Conservation (phyloP, 1,139 yeast species). For the Citeromyces hawaiiensis region DNA sequence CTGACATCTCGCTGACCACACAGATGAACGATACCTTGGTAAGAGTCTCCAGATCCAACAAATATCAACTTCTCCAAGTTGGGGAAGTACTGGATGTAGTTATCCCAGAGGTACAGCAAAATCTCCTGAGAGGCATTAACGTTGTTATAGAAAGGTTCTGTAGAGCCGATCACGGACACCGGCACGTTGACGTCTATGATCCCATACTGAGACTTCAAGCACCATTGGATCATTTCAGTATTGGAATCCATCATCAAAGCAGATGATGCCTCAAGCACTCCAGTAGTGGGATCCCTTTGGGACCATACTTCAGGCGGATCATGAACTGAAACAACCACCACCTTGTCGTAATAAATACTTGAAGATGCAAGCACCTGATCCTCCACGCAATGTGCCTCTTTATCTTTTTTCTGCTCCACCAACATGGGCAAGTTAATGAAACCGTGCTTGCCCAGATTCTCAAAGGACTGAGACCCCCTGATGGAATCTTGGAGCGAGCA, state of each 20-base stretch:
- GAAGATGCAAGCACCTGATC: conserved; percentile 73
- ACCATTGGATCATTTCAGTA: conserved; percentile 45
- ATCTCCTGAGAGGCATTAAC: conserved; percentile 65
- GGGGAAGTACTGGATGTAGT: conserved; percentile 64
- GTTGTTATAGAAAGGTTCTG: conserved; percentile 40
- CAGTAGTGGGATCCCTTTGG: conserved; percentile 65
- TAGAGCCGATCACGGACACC: conserved; percentile 19
- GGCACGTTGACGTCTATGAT: conserved; percentile 80
- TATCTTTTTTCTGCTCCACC: conserved; percentile 24
- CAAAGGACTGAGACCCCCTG: conserved; percentile 53
- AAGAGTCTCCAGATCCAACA: conserved; percentile 85
- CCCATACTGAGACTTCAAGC: conserved; percentile 45
- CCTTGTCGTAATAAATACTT: conserved; percentile 47
- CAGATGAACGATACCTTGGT: conserved; percentile 75
- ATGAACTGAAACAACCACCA: conserved; percentile 62
- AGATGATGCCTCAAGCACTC: conserved; percentile 60
- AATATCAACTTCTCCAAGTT: conserved; percentile 59
- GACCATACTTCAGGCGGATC: conserved; percentile 96
- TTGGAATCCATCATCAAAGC: conserved; percentile 57
- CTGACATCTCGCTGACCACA: conserved; percentile 72
- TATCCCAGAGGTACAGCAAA: conserved; percentile 78
- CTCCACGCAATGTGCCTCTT: conserved; percentile 35
- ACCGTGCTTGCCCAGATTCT: conserved; percentile 36
- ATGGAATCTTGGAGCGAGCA: conserved; percentile 49
- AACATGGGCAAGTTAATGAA: conserved; percentile 64